These are phyloP conservation scores for Globisporangium splendens DNA, from an alignment of 352 stramenopile genomes.

Conservation along the genomic window DNA sequence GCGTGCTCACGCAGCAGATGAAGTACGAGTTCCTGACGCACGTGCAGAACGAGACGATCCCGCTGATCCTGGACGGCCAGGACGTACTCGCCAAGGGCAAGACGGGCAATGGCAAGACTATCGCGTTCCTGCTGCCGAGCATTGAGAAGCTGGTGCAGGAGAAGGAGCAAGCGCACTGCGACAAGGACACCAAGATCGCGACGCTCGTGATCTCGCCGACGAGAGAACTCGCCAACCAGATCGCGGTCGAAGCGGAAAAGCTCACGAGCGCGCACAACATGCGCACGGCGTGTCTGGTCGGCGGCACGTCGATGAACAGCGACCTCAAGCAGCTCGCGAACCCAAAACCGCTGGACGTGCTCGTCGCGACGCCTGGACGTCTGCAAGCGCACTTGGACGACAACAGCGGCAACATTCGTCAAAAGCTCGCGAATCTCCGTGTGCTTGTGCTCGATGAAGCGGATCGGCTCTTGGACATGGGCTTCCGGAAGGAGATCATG, in stretches of 20 bases:
- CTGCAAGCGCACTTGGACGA: slow-evolving; percentile 96
- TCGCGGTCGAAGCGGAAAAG: slow-evolving; percentile 83
- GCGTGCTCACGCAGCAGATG: slow-evolving; percentile 77
- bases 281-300: slow-evolving; percentile 63
- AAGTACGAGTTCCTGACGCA: slow-evolving; percentile 87
- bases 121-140: slow-evolving; percentile 81
- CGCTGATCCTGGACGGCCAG: slow-evolving; percentile 60
- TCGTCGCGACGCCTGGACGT: slow-evolving; percentile 95
- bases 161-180: slow-evolving; percentile 2
- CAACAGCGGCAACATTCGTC: slow-evolving; percentile 81
- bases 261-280: slow-evolving; percentile 85
- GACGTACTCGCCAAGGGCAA: slow-evolving; percentile 92
- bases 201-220: slow-evolving; percentile 93
- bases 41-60: slow-evolving; percentile 87
- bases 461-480: slow-evolving; percentile 96
- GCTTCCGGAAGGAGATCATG: slow-evolving; percentile 91
- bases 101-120: slow-evolving; percentile 90
- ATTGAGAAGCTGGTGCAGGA: slow-evolving; percentile 75
- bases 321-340: slow-evolving; percentile 37
- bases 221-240: slow-evolving; percentile 95
- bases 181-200: slow-evolving; percentile 13
- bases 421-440: slow-evolving; percentile 37
- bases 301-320: slow-evolving; percentile 88
- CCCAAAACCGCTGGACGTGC: slow-evolving; percentile 74
- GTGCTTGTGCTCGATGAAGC: slow-evolving; percentile 94